Evolutionary conservation across 2,329 filamentous ascomycete genomes (phyloP).

Genomic region (Aspergillus quadrilineatus): DNA sequence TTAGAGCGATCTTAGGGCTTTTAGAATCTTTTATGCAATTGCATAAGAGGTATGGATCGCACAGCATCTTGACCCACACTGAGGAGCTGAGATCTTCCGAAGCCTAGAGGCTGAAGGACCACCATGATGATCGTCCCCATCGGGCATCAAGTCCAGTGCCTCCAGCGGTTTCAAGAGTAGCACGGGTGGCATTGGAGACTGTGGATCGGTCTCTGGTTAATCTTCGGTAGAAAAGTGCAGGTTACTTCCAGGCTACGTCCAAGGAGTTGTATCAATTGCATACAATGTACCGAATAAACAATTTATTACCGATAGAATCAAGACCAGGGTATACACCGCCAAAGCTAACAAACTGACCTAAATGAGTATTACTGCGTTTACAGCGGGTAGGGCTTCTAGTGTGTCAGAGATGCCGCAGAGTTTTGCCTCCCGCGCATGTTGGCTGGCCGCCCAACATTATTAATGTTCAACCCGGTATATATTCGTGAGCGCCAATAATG

Average conservation of each 20-base stretch:
- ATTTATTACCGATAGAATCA: neutral
- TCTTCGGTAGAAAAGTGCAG: neutral
- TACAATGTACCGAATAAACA: neutral
- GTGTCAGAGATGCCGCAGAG: neutral
- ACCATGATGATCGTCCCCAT: constrained; percentile 4
- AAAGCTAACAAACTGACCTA: neutral
- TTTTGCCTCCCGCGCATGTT: neutral
- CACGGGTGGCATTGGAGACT: neutral
- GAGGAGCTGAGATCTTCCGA: neutral
- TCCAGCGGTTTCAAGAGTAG: constrained; percentile 1
- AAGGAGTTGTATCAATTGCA: neutral
- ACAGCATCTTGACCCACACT: constrained; percentile 5
- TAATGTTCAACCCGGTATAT: constrained; percentile 8
- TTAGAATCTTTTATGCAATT: neutral
- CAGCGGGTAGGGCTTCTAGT: neutral
- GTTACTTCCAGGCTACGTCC: neutral
- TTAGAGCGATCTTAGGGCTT: neutral
- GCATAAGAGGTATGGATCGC: neutral
- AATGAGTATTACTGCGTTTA: neutral
- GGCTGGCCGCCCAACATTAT: constrained; percentile 1
- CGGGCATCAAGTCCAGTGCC: neutral
- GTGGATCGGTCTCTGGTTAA: constrained; percentile 4
- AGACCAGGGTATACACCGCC: neutral
- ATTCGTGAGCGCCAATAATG: constrained; percentile 11
- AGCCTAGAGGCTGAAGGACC: constrained; percentile 4